Evolutionary conservation across 2,329 filamentous ascomycete genomes (phyloP), one percentile per base, ranked within the genome.

Genomic region (Talaromyces sp.): DNA sequence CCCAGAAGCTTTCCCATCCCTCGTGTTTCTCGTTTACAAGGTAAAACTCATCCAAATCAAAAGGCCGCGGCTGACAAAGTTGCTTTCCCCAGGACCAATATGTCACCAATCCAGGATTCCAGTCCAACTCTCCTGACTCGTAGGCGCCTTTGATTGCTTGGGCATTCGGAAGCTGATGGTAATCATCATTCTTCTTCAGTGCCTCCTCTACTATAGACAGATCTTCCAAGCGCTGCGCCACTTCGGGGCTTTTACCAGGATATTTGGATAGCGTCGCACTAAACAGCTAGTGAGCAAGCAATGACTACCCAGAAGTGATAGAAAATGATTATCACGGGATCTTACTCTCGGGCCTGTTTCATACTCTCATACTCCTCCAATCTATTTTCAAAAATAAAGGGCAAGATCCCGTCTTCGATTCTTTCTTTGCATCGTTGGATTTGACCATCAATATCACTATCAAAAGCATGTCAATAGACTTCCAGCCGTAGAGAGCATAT

Each of bases 41-140:
- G 14, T 14, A 16, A 27, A 39, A 24, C 30, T 55, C 49, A 33
- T 56, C 39, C 43, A 36, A 47, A 36, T 24, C 35, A 29, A 54
- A 48, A 5, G 47, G 43, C 17, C 37, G 30, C 22, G 47, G 54
- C 17, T 47, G 16, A 27, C 51, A 54, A 30, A 54, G 24, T 47
- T 47, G 46, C n/a, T 29, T 20, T 11, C 51, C 51, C 14, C 44
- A 5, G 6, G 33, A 49, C 54, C 54, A 54, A 29, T 56, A 51
- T 8, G 50, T 50, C 10, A 56, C 39, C 30, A 50, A 10, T 2
- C 47, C 37, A 35, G 11, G 3, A 8, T 37, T 33, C 42, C 47
- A 47, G 7, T 51, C 14, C n/a, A 56, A 27, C 2, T 5, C 20
- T 9, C 32, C 24, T 9, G 17, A 7, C 5, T 47, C 47, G 17